Base-by-base conservation (phyloP, 805 yeast species). In the Kluyveromyces starmeri region DNA sequence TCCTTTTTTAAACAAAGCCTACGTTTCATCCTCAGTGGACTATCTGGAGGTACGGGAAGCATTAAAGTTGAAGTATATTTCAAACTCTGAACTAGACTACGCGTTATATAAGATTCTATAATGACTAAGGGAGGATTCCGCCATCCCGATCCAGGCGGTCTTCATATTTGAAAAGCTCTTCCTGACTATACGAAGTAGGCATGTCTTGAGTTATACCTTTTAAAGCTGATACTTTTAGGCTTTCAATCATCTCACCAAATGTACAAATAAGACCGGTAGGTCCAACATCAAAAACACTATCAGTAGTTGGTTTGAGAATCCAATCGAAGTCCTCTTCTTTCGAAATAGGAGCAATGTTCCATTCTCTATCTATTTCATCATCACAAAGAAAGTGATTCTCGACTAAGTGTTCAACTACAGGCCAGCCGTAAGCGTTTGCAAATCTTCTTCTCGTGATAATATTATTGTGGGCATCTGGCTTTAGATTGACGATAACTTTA, bases 351-450 rank as follows among this genome's bases (percentile, higher is more conserved):
- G 32, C 44, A 10, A 35, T 17, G 8, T 14, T 20, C 13, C 38
- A 34, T 2, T 37, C 36, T 27, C 43, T 38, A 11, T 26, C 4
- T 10, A 47, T 49, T n/a, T 25, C 33, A 20, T 34, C 43, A 13
- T 38, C 36, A 8, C 45, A 47, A 20, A 32, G 50, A 53, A 83
- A 83, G 60, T 83, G 92, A 32, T 69, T 65, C 10, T 65, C 62
- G 2, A 78, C 71, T 40, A 83, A 50, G 51, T 80, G 92, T 39
- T 81, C 86, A 30, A 82, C 62, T 0, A 81, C 83, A 1, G 73
- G 75, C 94, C 94, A 83, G 1, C 94, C 94, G 56, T 75, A 82
- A 0, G 89, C 92, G 59, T 83, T 83, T 1, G 83, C 68, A 57
- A 79, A 80, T 36, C 78, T 58, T 48, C 88, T 63, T 43, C 92